Conservation (phyloP, 2,329 filamentous ascomycete species). For the Myriosclerotinia curreyana region DNA sequence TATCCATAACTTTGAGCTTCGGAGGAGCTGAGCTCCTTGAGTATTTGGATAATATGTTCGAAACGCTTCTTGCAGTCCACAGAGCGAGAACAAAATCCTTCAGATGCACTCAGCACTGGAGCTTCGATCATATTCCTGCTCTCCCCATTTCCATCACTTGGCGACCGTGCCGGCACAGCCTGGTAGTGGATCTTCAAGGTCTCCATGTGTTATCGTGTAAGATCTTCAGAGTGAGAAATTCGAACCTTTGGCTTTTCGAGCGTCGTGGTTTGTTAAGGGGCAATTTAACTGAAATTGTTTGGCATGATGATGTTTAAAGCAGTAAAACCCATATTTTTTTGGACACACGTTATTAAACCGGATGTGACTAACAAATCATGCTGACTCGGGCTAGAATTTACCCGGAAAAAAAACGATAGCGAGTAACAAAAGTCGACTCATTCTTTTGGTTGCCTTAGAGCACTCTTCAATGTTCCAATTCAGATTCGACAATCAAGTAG, state of each 20-base stretch:
- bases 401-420: too few species aligned
- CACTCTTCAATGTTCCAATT: too few species aligned
- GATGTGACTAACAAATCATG: too few species aligned
- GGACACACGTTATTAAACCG: too few species aligned
- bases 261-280: background rate
- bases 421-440: too few species aligned
- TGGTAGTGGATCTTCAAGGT: background rate
- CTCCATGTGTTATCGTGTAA: background rate
- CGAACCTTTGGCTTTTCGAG: background rate
- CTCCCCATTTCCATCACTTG: background rate
- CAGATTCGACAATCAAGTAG: too few species aligned
- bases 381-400: too few species aligned
- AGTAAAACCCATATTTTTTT: too few species aligned
- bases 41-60: background rate
- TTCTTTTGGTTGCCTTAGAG: too few species aligned
- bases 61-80: background rate
- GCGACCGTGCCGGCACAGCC: too few species aligned
- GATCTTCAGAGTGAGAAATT: background rate
- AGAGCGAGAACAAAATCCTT: constrained; percentile 8
- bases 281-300: background rate
- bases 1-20: background rate
- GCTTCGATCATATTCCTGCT: background rate
- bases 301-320: background rate
- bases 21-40: background rate
- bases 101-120: background rate